Evolutionary conservation across 2,329 filamentous ascomycete species (phyloP), one percentile per base, ranked within the genome.

Genomic region (Penicillium psychrosexuale): DNA sequence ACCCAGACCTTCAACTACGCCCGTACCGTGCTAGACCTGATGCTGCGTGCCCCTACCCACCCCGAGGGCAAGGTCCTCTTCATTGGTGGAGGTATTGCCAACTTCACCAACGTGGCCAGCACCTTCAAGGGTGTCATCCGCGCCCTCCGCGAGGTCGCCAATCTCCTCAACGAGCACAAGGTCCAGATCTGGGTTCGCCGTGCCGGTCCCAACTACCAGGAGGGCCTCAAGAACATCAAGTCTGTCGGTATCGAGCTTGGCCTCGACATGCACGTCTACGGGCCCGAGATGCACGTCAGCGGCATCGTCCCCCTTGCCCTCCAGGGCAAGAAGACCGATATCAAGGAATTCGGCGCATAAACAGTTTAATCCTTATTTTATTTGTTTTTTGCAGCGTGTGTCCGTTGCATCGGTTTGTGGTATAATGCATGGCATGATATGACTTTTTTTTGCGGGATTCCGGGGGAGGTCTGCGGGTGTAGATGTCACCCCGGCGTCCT

Each of bases 191-290:
- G 93, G 94, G 92, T 97, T 66, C 84, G 85, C 68, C 84, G 85
- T 77, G 85, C 94, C 50, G 91, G 94, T 58, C 94, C 94, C 77
- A 99, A 99, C 84, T 99, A 96, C 86, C 94, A 99, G 80, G 94
- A 99, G 80, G 94, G 94, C 80, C 88, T 99, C 64, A 97, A 96
- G 87, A 99, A 97, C 86, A 97, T 99, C 85, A 97, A 97, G 85
- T 84, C 86, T 47, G 93, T 96, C 58, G 94, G 91, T 58, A 86
- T 93, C 75, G 94, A 99, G 82, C 85, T 99, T 57, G 90, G 90
- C 66, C 84, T 99, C 63, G 86, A 96, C 80, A 97, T 97, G 90
- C 91, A 97, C 80, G 87, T 90, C 46, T 90, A 84, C 72, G 87
- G 87, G 47, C 87, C 87, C 13, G 87, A 90, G 77, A 89, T 89